Percentiles rank a stretch among this genome's conserved stretches.
Evolutionary conservation across 2,329 filamentous ascomycete genomes (phyloP).

Genomic region (Nigrospora osmanthi): DNA sequence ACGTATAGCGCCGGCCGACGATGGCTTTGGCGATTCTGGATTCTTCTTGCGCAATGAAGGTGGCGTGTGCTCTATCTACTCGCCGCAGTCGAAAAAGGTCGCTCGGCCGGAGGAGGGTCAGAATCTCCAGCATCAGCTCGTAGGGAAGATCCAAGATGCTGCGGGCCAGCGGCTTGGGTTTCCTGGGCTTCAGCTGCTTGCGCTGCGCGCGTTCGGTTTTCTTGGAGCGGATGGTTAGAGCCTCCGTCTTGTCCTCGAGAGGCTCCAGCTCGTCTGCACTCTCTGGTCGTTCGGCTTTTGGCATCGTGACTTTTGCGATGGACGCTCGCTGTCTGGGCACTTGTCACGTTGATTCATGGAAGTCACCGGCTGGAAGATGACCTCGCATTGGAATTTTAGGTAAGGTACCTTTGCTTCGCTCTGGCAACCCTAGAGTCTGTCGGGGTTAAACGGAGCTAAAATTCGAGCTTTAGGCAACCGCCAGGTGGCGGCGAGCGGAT

Average conservation of each 20-base stretch:
- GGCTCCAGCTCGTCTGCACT: constrained; percentile 37
- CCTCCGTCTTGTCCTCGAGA: constrained; percentile 32
- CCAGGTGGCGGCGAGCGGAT: too few species aligned
- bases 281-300: constrained; percentile 5
- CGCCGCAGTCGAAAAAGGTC: constrained; percentile 39
- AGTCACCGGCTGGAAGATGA: too few species aligned
- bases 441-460: too few species aligned
- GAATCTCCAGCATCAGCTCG: constrained; percentile 41
- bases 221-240: constrained; percentile 41
- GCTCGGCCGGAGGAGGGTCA: constrained; percentile 37
- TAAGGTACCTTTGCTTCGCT: too few species aligned
- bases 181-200: constrained; percentile 33
- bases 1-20: constrained; percentile 36
- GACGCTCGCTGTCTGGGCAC: too few species aligned
- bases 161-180: constrained; percentile 21
- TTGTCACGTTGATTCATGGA: too few species aligned
- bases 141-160: constrained; percentile 40
- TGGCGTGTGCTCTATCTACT: constrained; percentile 30
- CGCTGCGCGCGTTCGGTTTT: constrained; percentile 36
- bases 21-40: constrained; percentile 32
- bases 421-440: too few species aligned
- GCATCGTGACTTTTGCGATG: too few species aligned
- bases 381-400: too few species aligned
- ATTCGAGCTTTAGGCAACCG: too few species aligned
- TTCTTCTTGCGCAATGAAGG: constrained; percentile 36